Evolutionary conservation across 2,329 filamentous ascomycete genomes (phyloP), one percentile per base, ranked within the genome.

Genomic region (Colletotrichum cuscutae): DNA sequence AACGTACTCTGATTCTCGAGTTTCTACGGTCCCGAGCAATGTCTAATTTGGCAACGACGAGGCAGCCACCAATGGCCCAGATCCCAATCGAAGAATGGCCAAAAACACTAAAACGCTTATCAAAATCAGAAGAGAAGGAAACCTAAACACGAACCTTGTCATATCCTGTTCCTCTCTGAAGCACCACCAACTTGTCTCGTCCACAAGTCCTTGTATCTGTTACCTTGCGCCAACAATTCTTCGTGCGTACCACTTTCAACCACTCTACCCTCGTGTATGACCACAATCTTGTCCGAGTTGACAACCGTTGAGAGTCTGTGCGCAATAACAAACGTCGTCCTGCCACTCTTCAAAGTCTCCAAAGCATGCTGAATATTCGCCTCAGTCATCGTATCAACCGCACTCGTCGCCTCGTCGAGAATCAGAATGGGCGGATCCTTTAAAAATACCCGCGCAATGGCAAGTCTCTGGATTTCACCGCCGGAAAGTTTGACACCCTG

Each of bases 391-490:
- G 90, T 90, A 75, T 94, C 92, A 0, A 94, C 84, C 0, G 85
- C 84, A 26, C 82, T 84, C 0, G 93, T 95, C 0, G 93, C 93
- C 81, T 95, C 93, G 76, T 95, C 93, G 0, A 95, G 83, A 2
- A 95, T 87, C 1, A 95, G 83, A 1, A 95, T 88, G 0, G 85
- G 83, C 0, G 92, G 92, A 56, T 90, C 84, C 58, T 91, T 89
- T 60, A 94, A 85, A 35, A 95, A 90, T 7, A 91, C 91, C 4
- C 93, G 86, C 0, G 93, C 93, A 74, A 95, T 94, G 7, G 92
- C 91, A 30, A 94, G 88, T 24, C 92, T 89, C 79, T 95, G 93
- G 4, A 92, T 85, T 78, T 95, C 92, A 1, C 93, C 93, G 32
- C 93, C 93, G 1, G 91, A 93, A 0, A 95, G 83, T 70, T 92